Conservation (phyloP, 768 basidiomycete genomes). For the Suillus spraguei region DNA sequence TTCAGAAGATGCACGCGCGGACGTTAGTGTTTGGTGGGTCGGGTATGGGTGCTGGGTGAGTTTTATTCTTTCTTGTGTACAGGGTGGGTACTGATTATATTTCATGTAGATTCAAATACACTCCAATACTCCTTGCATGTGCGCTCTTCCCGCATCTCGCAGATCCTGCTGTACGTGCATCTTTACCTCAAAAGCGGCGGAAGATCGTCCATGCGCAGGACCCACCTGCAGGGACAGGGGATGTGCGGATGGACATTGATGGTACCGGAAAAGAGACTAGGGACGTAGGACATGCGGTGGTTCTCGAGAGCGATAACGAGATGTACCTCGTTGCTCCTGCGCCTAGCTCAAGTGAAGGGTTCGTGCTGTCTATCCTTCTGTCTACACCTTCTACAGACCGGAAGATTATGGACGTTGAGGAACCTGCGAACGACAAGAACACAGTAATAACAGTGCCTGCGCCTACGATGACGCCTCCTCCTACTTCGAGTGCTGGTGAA, state of each 20-base stretch:
- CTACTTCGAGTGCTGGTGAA: slow-evolving; percentile 1
- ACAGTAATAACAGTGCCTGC: neutral
- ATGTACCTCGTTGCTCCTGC: slow-evolving; percentile 25
- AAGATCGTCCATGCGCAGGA: slow-evolving; percentile 17
- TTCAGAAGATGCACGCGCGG: slow-evolving; percentile 43
- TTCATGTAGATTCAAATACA: slow-evolving; percentile 53
- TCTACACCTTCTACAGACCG: neutral
- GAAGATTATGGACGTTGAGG: neutral
- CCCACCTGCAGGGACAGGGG: slow-evolving; percentile 12
- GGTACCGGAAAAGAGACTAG: slow-evolving; percentile 13
- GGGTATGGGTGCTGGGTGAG: slow-evolving; percentile 47
- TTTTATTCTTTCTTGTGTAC: slow-evolving; percentile 11
- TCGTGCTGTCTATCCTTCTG: slow-evolving; percentile 9
- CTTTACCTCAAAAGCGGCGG: slow-evolving; percentile 30
- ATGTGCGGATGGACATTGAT: slow-evolving; percentile 14
- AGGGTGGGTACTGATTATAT: neutral
- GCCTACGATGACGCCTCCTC: neutral
- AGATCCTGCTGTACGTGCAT: slow-evolving; percentile 18
- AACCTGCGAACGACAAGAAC: neutral
- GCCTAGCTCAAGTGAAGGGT: slow-evolving; percentile 5
- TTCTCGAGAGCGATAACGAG: slow-evolving; percentile 28
- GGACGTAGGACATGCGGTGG: slow-evolving; percentile 19
- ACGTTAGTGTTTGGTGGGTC: slow-evolving; percentile 52
- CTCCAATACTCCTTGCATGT: slow-evolving; percentile 42
- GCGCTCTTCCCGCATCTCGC: slow-evolving; percentile 45